Evolutionary conservation across 2,329 filamentous ascomycete genomes (phyloP), one percentile per base, ranked within the genome.

Genomic region (Arthrobotrys iridis): DNA sequence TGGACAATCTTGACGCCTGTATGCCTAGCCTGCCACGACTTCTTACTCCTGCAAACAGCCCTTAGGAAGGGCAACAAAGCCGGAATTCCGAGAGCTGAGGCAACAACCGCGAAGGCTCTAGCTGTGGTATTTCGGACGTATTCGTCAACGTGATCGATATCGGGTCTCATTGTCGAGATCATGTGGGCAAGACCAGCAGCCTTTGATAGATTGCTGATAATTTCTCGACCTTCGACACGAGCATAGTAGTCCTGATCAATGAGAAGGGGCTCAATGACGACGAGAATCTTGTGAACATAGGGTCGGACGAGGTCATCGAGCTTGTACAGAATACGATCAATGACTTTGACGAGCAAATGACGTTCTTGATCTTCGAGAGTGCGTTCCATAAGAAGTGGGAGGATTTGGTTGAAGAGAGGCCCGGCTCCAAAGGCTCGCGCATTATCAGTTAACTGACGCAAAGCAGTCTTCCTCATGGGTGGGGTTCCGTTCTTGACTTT

Each of bases 171-270:
- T 6, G 93, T 97, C 83, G 93, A 97, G 82, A 99, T 99, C 95
- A 99, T 99, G 79, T 96, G 95, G 15, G 95, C 95, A 64, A 99
- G 87, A 81, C 95, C 96, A 77, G 96, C 95, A 22, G 95, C 95
- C 83, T 99, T 99, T 81, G 91, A 92, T 57, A 99, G 88, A 82
- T 99, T 99, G 65, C 94, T 98, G 79, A 99, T 99, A 79, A 99
- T 99, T 82, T 99, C 95, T 79, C 95, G 92, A 83, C 95, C 95
- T 83, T 99, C 95, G 3, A 99, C 95, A 82, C 95, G 91, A 43
- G 96, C 95, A 82, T 99, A 99, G 84, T 99, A 99, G 83, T 99
- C 96, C 84, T 99, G 95, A 81, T 99, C 96, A 80, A 99, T 99
- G 78, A 99, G 91, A 57, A 99, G 86, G n/a, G 95, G 95, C 83